Conservation (phyloP, 768 basidiomycete genomes). For the Phylloporus scabripes region DNA sequence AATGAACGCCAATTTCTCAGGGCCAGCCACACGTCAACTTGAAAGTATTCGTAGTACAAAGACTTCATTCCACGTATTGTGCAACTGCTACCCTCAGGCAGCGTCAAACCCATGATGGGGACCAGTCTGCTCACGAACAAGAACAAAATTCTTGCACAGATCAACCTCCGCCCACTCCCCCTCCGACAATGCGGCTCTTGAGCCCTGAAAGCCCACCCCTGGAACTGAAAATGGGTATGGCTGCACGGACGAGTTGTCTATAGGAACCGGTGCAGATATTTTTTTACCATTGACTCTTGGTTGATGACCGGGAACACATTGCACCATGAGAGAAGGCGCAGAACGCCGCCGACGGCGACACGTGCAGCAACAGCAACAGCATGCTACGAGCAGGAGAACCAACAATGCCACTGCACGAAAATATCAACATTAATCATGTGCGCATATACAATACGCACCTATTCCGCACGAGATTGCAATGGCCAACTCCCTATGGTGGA, state of each 20-base stretch:
- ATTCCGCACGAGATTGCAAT: background rate
- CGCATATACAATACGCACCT: background rate
- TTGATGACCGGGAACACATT: background rate
- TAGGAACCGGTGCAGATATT: background rate
- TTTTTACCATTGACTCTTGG: background rate
- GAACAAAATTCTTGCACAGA: background rate
- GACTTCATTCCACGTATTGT: background rate
- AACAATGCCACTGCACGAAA: conserved; percentile 4
- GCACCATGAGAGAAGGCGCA: background rate
- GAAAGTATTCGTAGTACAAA: background rate
- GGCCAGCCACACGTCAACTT: conserved; percentile 6
- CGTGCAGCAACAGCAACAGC: background rate
- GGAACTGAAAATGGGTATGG: conserved; percentile 6
- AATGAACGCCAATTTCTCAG: conserved; percentile 21
- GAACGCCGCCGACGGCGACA: background rate
- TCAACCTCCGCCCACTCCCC: conserved; percentile 6
- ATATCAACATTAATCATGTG: background rate
- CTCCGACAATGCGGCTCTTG: background rate
- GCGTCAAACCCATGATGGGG: background rate
- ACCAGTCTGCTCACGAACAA: background rate
- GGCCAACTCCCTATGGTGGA: background rate
- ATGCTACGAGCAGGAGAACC: background rate
- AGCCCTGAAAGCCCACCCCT: background rate
- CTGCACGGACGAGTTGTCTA: background rate
- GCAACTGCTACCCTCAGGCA: background rate